phyloP scores from a whole-genome alignment of 2,329 filamentous ascomycete genomes.

The Talaromyces pinophilus region DNA sequence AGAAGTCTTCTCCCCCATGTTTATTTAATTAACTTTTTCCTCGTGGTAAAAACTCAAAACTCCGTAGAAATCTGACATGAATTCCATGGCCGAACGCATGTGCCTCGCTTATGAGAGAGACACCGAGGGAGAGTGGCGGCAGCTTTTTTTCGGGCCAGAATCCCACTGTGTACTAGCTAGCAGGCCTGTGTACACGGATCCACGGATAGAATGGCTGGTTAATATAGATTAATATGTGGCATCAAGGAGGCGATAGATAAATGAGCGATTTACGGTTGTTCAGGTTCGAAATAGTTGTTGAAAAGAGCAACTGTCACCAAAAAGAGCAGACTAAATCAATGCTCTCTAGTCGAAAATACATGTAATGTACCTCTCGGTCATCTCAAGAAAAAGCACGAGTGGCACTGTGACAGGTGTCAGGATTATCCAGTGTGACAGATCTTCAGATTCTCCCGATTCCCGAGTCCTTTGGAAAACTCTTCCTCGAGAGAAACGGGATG shows the following conservation, averaged over 20 bases:
- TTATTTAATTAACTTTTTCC: background rate
- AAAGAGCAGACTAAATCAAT: background rate
- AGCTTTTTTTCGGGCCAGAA: slow-evolving; percentile 1
- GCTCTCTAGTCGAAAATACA: background rate
- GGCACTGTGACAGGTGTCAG: background rate
- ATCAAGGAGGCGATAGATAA: background rate
- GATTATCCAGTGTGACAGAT: background rate
- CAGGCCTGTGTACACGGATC: background rate
- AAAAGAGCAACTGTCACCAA: background rate
- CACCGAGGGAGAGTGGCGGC: background rate
- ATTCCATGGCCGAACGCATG: background rate
- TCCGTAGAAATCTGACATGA: background rate
- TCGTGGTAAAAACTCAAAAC: background rate
- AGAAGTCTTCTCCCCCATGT: background rate
- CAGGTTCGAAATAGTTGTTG: background rate
- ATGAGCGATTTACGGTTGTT: background rate
- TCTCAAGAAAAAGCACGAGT: background rate
- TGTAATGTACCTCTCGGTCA: background rate
- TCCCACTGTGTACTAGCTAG: slow-evolving; percentile 1
- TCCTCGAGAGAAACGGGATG: background rate
- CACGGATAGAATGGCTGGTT: background rate
- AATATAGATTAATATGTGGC: slow-evolving; percentile 5
- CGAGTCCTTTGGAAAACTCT: background rate
- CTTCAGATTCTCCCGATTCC: background rate
- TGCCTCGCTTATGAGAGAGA: background rate